Evolutionary conservation across 352 stramenopile species (phyloP), one percentile per base, ranked within the genome.

Genomic region (Pythium phragmitis): DNA sequence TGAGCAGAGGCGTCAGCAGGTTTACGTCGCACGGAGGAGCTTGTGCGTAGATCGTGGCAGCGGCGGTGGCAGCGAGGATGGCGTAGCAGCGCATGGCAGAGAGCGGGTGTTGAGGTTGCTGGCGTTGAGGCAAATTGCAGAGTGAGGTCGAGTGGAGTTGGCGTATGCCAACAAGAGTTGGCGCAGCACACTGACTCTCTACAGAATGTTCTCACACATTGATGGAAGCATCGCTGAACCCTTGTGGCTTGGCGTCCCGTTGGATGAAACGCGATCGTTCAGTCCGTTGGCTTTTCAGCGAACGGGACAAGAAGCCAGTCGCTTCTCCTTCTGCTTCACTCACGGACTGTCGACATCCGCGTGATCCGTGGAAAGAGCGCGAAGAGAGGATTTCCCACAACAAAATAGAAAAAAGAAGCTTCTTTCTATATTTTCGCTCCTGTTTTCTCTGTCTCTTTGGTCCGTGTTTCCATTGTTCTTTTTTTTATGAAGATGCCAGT

Each of bases 81-180:
- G 56, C 42, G 34, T 57, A 39, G 37, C 52, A 54, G 55, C 57
- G 62, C 63, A 69, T 68, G 23, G 30, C 56, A 59, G 26, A 12
- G 14, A 46, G 47, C 8, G 45, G 42, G 28, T 7, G 14, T 16
- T 36, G 57, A 7, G 17, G 11, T 37, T 34, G 46, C 33, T 39
- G 21, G 34, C 11, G 48, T 2, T 50, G 26, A 23, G 49, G 54
- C 17, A 42, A 69, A 69, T 63, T 33, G 46, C 28, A 34, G 62
- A 69, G 55, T 69, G 54, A 50, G 28, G 43, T 53, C 17, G 39
- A n/a, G 39, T 46, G 13, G 39, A 8, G 13, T 21, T 19, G 17
- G 17, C 13, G 13, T 11, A 8, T 19, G 16, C 34, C n/a, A 48
- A 36, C 19, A n/a, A 51, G 46, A 51, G 42, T 19, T 46, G 39